Conservation (phyloP, 768 basidiomycete genomes). For the Favolaschia claudopus region DNA sequence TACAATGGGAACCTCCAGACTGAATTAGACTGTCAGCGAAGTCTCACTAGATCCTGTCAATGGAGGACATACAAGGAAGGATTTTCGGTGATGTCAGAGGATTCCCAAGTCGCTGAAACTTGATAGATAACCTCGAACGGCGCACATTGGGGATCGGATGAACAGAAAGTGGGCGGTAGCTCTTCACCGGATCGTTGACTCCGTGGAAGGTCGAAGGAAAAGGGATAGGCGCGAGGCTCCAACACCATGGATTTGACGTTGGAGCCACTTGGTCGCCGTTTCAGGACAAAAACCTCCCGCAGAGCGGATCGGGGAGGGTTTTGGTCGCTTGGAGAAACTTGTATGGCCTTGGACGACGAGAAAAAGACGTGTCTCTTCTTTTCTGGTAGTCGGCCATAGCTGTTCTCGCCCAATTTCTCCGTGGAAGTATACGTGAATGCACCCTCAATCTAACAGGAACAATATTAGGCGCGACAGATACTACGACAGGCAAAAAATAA, state of each 20-base stretch:
- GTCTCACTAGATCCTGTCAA: constrained; percentile 8
- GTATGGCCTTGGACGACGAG: constrained; percentile 52
- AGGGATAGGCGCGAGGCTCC: constrained; percentile 54
- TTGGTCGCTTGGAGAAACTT: constrained; percentile 46
- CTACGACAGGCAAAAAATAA: constrained; percentile 17
- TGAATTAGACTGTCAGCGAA: constrained; percentile 35
- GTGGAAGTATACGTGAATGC: constrained; percentile 54
- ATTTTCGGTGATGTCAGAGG: constrained; percentile 50
- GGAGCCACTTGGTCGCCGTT: constrained; percentile 53
- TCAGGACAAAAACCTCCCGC: constrained; percentile 50
- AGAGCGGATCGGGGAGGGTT: constrained; percentile 46
- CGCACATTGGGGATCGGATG: constrained; percentile 36
- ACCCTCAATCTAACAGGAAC: constrained; percentile 63
- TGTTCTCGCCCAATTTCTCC: constrained; percentile 34
- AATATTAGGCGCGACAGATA: not conserved
- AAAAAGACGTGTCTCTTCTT: constrained; percentile 57
- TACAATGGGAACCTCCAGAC: constrained; percentile 71
- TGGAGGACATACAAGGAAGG: constrained; percentile 54
- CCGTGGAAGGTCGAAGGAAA: constrained; percentile 64
- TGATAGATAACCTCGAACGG: constrained; percentile 59
- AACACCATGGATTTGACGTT: constrained; percentile 41
- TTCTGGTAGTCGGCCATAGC: constrained; percentile 25
- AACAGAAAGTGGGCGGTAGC: constrained; percentile 66
- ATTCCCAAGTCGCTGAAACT: constrained; percentile 66
- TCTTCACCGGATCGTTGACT: constrained; percentile 60